Base-by-base conservation (phyloP, 805 yeast genomes). In the Kodamaea kaohsiungensis region DNA sequence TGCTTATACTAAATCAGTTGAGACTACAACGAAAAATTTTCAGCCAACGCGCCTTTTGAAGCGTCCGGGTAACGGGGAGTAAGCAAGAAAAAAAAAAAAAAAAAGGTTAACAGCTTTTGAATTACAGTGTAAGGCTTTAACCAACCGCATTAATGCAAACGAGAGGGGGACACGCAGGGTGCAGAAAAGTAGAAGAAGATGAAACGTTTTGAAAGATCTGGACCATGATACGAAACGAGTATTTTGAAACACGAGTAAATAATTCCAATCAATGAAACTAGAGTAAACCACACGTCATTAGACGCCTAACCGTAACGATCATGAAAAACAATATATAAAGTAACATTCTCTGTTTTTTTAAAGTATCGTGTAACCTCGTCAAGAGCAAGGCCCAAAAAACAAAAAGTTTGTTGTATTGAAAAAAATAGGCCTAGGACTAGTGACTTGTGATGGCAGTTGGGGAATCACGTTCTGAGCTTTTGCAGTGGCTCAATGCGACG, bases 401-500 rank as follows among this genome's bases (percentile, higher is more conserved):
- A 39, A 39, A 39, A 39, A 39, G 25, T 30, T 30, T 30, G 13
- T 30, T 30, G 35, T 30, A 9, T 30, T 30, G 25, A 39, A 39
- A 39, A 39, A 17, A 40, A 7, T n/a, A 40, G 45, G 8, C 25
- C 3, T 6, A 5, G 17, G 19, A 40, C 45, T 16, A 3, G 17
- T 13, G 19, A 17, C 10, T 22, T 17, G 43, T 8, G 45, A 54
- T 53, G 57, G 56, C 58, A 46, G 63, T 67, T 59, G 89, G 89
- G 4, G 96, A 89, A 63, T 89, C 96, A 7, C 83, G 98, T 62
- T 83, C 86, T 45, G 97, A 91, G 62, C 79, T 95, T 15, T 72
- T 95, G 53, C 81, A 79, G 53, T 95, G 98, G 98, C 77, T 95
- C 60, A 93, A 93, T 65, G 77, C 81, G 43, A 79, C 89, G 2